A percentile compares a stretch with the other conserved stretches of the same genome.
phyloP scores from a whole-genome alignment of 345 rosid genomes.

The Salix dunnii region DNA sequence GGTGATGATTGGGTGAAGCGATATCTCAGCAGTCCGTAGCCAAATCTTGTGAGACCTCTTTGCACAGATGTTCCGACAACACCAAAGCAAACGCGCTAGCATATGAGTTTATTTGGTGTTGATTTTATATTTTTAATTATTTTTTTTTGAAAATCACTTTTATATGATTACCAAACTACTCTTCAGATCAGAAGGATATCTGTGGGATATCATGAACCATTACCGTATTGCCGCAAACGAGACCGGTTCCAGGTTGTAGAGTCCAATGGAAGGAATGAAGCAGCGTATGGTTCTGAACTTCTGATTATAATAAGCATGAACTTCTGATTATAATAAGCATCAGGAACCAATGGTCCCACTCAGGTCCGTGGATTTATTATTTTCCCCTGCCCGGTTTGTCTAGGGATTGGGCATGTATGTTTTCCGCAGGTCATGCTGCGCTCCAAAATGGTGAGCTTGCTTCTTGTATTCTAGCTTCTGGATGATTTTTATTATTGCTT shows the following conservation, averaged over 20 bases:
- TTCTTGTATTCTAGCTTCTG: not conserved
- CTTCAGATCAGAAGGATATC: not conserved
- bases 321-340: not conserved
- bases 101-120: not conserved
- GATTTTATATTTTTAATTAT: too few relatives aligned
- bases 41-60: not conserved
- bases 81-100: not conserved
- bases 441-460: not conserved
- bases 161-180: too few relatives aligned
- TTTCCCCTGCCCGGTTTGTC: not conserved
- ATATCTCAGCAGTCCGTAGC: not conserved
- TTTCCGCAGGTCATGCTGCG: not conserved
- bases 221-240: not conserved
- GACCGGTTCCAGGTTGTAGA: not conserved
- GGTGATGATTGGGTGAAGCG: not conserved
- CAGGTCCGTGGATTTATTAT: not conserved
- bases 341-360: not conserved
- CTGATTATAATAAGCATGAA: not conserved
- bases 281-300: not conserved
- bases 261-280: not conserved
- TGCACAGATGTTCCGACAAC: not conserved
- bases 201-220: not conserved
- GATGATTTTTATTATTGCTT: not conserved
- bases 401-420: not conserved
- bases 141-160: too few relatives aligned